These are phyloP conservation scores for Cenchrus purpureus DNA, from an alignment of 176 grass and related monocot species.

Conservation along the genomic window DNA sequence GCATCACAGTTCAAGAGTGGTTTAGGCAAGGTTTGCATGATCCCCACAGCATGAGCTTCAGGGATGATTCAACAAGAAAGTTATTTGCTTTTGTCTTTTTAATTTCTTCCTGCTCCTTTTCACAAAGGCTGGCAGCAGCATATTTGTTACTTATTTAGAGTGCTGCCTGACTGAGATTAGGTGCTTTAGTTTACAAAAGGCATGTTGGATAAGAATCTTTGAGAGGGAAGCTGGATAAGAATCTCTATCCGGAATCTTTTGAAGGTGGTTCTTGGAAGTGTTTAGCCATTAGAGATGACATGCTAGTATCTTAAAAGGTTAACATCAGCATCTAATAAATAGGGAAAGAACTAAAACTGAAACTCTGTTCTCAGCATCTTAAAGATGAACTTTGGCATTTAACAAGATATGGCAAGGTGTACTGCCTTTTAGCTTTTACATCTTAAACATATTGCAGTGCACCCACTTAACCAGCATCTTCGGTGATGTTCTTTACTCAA, in stretches of 20 bases:
- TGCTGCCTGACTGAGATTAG: background rate
- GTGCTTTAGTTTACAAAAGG: background rate
- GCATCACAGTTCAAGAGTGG: background rate
- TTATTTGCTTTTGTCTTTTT: background rate
- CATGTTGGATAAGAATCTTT: conserved; percentile 1
- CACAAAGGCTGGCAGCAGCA: background rate
- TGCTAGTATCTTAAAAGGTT: background rate
- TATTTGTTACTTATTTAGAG: background rate
- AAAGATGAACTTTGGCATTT: background rate
- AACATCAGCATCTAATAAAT: background rate
- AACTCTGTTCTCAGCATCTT: background rate
- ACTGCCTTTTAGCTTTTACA: too few relatives aligned
- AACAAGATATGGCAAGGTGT: background rate
- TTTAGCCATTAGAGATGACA: background rate
- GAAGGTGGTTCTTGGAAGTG: background rate
- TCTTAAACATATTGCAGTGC: background rate
- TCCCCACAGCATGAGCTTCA: background rate
- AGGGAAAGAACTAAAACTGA: background rate
- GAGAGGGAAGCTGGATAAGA: conserved; percentile 9
- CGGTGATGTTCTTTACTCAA: background rate
- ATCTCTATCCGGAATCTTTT: background rate
- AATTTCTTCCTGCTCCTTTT: background rate
- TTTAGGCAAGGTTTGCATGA: background rate
- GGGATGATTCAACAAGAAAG: background rate
- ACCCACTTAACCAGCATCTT: background rate